A percentile compares a stretch with the other conserved stretches of the same genome.
These are phyloP conservation scores for Dothiorella sarmentorum DNA, from an alignment of 2,329 filamentous ascomycete genomes.

Conservation along the genomic window DNA sequence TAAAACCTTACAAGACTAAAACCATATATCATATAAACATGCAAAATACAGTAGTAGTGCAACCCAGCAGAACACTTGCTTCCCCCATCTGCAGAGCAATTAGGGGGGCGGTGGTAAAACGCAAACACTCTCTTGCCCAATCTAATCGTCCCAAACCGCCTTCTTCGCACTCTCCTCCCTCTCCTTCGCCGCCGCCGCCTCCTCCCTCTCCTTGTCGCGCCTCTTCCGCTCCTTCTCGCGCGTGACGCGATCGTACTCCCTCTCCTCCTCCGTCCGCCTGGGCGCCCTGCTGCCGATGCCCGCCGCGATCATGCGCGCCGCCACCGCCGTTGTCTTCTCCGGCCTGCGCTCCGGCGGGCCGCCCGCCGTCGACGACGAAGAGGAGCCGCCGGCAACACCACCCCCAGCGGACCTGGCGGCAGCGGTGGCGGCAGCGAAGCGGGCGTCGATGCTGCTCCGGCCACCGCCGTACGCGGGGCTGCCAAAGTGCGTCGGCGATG, in stretches of 20 bases:
- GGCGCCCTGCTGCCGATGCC: slow-evolving; percentile 79
- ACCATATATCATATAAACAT: background rate
- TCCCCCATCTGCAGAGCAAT: background rate
- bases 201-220: slow-evolving; percentile 67
- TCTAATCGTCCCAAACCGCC: slow-evolving; percentile 75
- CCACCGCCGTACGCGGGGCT: background rate
- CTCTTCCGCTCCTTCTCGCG: slow-evolving; percentile 80
- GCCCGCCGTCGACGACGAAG: too few species aligned
- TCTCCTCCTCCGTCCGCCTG: slow-evolving; percentile 81
- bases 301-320: slow-evolving; percentile 82
- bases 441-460: slow-evolving; percentile 12
- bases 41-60: background rate
- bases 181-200: slow-evolving; percentile 60
- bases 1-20: background rate
- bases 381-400: too few species aligned
- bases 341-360: slow-evolving; percentile 56
- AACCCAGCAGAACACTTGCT: background rate
- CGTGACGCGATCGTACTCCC: slow-evolving; percentile 76
- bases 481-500: slow-evolving; percentile 30
- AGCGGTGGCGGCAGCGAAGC: slow-evolving; percentile 20
- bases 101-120: too few species aligned
- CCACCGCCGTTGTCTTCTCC: slow-evolving; percentile 92
- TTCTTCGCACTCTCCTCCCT: slow-evolving; percentile 70
- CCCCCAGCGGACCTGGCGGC: slow-evolving; percentile 18
- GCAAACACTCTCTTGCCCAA: too few species aligned